Base-by-base conservation (phyloP, 345 rosid genomes). In the Psidium guajava region DNA sequence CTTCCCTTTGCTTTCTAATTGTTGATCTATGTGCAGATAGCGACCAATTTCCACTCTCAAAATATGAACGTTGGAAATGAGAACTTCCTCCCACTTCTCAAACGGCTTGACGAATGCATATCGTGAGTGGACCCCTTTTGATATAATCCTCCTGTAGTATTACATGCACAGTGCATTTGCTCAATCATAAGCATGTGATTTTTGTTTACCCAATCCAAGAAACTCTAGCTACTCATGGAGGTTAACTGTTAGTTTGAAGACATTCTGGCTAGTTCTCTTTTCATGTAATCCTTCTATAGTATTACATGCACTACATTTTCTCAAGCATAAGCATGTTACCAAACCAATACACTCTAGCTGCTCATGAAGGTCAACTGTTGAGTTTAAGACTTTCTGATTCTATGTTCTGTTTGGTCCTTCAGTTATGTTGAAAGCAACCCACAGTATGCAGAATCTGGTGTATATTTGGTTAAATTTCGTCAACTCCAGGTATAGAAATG, bases 391-490 rank as follows among this genome's bases (percentile, higher is more conserved):
- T 16, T n/a, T 13, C 40, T 51, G n/a, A 54, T 89, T 80, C 82
- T 25, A 42, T 86, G 50, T 69, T 36, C 47, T 36, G 18, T 69
- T 69, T 69, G 25, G 42, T 53, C 49, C 40, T 84, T 53, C 84
- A 97, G 99, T 89, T 97, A 97, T 86, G 94, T 95, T 53, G 98
- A 95, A 88, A 91, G 89, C 88, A 97, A 95, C 90, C 98, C 94
- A 24, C 99, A 97, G 80, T 97, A 95, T 92, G 98, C 98, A 57
- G 99, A 97, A 91, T 95, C 99, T 11, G 91, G 94, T 88, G 95
- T 95, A 86, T 97, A 95, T 93, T 91, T 97, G 90, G 95, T 97
- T 81, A 97, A 97, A 91, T 97, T 97, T 90, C 96, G 96, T 56
- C 99, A 97, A 89, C 98, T 97, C 83, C 99, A 97, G 98, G 99